Conservation (phyloP, 257 asterid species). For the Rehmannia glutinosa region DNA sequence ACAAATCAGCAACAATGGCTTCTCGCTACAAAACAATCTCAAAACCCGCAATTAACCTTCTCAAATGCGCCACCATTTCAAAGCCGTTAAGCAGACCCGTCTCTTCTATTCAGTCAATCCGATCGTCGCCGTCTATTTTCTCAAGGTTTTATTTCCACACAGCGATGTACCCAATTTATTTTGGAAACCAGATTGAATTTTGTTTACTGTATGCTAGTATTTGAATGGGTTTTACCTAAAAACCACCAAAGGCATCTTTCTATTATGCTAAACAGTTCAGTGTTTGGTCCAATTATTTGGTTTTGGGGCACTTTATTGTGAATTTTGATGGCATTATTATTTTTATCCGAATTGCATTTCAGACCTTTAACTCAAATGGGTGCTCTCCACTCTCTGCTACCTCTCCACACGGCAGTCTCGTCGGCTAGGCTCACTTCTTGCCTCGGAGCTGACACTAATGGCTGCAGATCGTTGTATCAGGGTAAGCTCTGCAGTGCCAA, state of each 20-base stretch:
- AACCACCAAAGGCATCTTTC: neutral
- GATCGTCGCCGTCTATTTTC: slow-evolving; percentile 7
- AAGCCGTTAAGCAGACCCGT: slow-evolving; percentile 27
- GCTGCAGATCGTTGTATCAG: slow-evolving; percentile 63
- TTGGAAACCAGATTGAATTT: neutral
- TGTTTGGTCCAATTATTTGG: neutral
- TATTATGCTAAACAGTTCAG: neutral
- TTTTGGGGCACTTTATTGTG: too few relatives aligned
- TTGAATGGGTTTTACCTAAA: neutral
- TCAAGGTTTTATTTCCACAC: slow-evolving; percentile 5
- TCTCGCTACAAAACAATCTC: slow-evolving; percentile 52
- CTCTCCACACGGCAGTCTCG: slow-evolving; percentile 50
- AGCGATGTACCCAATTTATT: neutral
- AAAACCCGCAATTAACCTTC: slow-evolving; percentile 44
- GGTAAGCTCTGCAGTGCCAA: slow-evolving; percentile 75
- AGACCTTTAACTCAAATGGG: slow-evolving; percentile 35
- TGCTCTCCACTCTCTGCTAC: slow-evolving; percentile 45
- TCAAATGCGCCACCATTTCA: slow-evolving; percentile 33
- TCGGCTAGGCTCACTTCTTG: slow-evolving; percentile 56
- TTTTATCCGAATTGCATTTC: neutral
- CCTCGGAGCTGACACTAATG: slow-evolving; percentile 44
- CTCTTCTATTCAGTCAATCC: neutral
- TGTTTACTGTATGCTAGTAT: neutral
- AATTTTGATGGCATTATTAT: too few relatives aligned
- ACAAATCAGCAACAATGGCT: slow-evolving; percentile 11